Base-by-base conservation (phyloP, 805 yeast species). In the Cyberlindnera meyerae region DNA sequence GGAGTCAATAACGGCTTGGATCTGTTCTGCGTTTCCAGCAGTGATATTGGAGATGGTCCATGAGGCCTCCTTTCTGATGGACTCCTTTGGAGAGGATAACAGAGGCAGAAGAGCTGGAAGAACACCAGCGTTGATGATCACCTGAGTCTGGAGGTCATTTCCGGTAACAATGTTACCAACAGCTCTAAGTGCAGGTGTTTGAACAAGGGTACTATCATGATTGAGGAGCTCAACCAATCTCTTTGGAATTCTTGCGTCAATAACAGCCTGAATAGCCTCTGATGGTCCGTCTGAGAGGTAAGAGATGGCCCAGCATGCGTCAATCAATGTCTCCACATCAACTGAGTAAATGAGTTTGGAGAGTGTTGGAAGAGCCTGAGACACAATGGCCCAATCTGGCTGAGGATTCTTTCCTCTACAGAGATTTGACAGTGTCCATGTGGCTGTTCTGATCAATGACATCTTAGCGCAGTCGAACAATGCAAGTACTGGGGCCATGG, bases 1-100 rank as follows among this genome's bases (percentile, higher is more conserved):
- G 43, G 90, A 81, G 60, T 89, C 96, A 54, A 93, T 89, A 34
- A 93, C 97, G 12, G 97, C 90, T 68, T 90, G 97, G 54, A 90
- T 88, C 70, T 93, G 98, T 44, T 83, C 89, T 16, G 89, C 66
- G 61, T 86, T 93, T 55, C 98, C 98, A 16, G 98, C 98, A 24
- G 98, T 93, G 58, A 93, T 89, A 66, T 93, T 93, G 41, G 97
- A 89, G 46, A 93, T 81, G 26, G 98, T 90, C 98, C 98, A 93
- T 69, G 98, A 88, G 5, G 97, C 95, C 69, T 93, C 98, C 62
- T 93, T 93, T 58, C 93, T 80, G 51, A 93, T 82, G 13, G 93
- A 77, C 62, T 93, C 98, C 70, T 89, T 88, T 42, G 86, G 77
- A 22, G 95, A 83, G 45, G 76, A 70, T 53, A 93, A 72, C 48